These are phyloP conservation scores for Canavalia ensiformis DNA, from an alignment of 306 rosid species.

Conservation along the genomic window DNA sequence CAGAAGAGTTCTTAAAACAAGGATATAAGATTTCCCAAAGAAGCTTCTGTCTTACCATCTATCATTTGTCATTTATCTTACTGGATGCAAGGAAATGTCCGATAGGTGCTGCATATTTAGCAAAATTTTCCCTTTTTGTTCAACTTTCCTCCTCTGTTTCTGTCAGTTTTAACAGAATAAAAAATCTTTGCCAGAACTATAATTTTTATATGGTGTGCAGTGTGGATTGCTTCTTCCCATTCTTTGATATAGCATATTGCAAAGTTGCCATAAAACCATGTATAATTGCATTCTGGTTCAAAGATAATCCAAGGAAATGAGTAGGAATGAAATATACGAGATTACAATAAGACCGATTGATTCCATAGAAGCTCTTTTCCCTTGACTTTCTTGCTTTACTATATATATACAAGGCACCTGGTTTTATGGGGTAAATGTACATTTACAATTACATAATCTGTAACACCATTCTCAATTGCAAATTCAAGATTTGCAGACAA, in stretches of 20 bases:
- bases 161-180: background rate
- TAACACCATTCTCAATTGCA: constrained; percentile 6
- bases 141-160: background rate
- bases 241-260: constrained; percentile 6
- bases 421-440: constrained; percentile 17
- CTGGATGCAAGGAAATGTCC: background rate
- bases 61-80: background rate
- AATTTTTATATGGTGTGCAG: background rate
- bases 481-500: background rate
- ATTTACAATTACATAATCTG: background rate
- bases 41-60: background rate
- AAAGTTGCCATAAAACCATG: background rate
- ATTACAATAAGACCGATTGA: constrained; percentile 3
- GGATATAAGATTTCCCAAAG: background rate
- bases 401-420: background rate
- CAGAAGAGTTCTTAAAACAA: background rate
- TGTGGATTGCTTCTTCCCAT: background rate
- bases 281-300: background rate
- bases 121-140: background rate
- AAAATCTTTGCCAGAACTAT: background rate
- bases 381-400: background rate
- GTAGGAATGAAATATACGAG: background rate
- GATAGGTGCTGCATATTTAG: background rate
- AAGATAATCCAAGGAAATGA: background rate
- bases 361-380: background rate